A percentile compares a stretch with the other conserved stretches of the same genome.
These are phyloP conservation scores for Trichoderma polysporum DNA, from an alignment of 2,329 filamentous ascomycete species.

Conservation along the genomic window DNA sequence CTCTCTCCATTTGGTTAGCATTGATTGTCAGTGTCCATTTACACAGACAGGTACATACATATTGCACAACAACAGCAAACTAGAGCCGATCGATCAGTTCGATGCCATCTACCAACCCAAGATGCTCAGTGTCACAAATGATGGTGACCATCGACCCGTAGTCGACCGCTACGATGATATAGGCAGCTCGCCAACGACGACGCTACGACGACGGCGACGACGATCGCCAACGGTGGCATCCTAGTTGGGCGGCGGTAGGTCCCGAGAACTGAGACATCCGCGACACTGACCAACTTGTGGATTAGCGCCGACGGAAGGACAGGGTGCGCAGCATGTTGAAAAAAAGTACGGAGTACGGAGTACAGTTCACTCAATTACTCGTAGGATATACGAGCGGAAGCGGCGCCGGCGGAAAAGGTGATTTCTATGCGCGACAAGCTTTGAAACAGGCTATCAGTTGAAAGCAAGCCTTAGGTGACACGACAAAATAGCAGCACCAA, in stretches of 20 bases:
- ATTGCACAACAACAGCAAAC: not conserved
- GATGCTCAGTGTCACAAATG: not conserved
- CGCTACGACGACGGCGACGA: not conserved
- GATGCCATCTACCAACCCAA: not conserved
- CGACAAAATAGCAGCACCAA: not conserved
- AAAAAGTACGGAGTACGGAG: not conserved
- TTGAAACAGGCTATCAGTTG: too few species aligned
- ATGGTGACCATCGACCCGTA: not conserved
- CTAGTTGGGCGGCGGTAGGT: constrained; percentile 4
- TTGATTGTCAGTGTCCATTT: not conserved
- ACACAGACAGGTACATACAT: not conserved
- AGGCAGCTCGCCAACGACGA: not conserved
- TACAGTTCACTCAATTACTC: not conserved
- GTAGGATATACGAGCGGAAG: not conserved
- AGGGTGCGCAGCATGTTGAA: too few species aligned
- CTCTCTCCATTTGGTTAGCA: not conserved
- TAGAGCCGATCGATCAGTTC: not conserved
- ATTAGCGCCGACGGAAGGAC: not conserved
- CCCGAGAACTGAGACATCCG: constrained; percentile 14
- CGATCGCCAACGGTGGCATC: not conserved
- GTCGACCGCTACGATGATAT: not conserved
- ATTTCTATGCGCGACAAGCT: not conserved
- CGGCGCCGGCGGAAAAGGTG: not conserved
- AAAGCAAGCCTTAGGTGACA: too few species aligned
- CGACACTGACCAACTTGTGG: constrained; percentile 3